Evolutionary conservation across 257 asterid genomes (phyloP).

Genomic region (Solanum lycopersicoides): DNA sequence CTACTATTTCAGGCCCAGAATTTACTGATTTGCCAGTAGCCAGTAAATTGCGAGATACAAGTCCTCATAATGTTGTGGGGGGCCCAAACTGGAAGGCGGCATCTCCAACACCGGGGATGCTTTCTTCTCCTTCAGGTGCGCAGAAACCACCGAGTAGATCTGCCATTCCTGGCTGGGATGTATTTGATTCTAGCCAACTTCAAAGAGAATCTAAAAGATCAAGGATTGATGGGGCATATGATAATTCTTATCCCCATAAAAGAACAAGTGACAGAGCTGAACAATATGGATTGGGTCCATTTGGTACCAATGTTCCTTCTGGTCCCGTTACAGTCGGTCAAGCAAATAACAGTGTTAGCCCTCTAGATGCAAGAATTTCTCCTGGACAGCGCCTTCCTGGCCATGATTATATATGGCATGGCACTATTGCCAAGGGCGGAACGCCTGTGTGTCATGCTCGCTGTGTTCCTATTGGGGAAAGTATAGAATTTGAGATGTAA

Average conservation of each 20-base stretch:
- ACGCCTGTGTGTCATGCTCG: constrained; percentile 89
- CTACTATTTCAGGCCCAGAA: constrained; percentile 33
- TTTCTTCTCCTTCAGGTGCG: constrained; percentile 53
- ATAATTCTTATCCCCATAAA: constrained; percentile 27
- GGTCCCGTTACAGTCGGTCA: constrained; percentile 19
- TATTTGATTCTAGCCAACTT: constrained; percentile 47
- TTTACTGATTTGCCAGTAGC: constrained; percentile 25
- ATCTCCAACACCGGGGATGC: constrained; percentile 59
- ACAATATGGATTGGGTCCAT: constrained; percentile 25
- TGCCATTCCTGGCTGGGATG: constrained; percentile 62
- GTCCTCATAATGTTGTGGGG: constrained; percentile 42
- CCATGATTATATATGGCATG: constrained; percentile 72
- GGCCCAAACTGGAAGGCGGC: constrained; percentile 69
- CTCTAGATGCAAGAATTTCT: constrained; percentile 21
- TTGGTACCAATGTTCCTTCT: constrained; percentile 19
- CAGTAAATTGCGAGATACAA: constrained; percentile 35
- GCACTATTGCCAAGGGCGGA: constrained; percentile 92
- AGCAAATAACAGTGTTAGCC: constrained; percentile 10
- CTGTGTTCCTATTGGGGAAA: constrained; percentile 77
- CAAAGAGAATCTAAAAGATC: constrained; percentile 78
- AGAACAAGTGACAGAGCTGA: constrained; percentile 36
- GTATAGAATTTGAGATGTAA: constrained; percentile 60
- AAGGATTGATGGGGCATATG: constrained; percentile 43
- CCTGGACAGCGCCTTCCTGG: constrained; percentile 36
- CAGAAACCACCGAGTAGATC: constrained; percentile 32